Percentiles rank a stretch among this genome's conserved stretches.
Conservation (phyloP, 2,329 filamentous ascomycete species). For the Rhynchosporium agropyri region DNA sequence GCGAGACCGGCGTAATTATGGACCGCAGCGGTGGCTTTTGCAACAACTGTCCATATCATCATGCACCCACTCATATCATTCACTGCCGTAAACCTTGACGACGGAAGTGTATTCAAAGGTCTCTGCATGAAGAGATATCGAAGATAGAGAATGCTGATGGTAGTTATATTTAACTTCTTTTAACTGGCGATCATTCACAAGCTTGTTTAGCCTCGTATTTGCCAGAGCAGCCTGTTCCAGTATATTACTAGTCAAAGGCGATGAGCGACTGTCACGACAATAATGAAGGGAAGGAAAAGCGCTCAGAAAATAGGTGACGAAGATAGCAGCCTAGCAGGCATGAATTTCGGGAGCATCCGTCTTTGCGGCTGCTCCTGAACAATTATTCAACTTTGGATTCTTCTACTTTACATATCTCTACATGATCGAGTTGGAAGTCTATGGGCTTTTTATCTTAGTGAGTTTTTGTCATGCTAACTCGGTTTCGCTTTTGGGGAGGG, state of each 20-base stretch:
- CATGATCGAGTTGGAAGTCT: neutral
- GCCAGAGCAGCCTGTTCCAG: conserved; percentile 58
- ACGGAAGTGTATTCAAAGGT: conserved; percentile 51
- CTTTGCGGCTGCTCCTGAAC: conserved; percentile 41
- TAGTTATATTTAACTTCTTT: conserved; percentile 49
- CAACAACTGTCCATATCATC: conserved; percentile 47
- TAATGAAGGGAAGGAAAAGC: neutral
- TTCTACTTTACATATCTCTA: neutral
- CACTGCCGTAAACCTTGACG: conserved; percentile 43
- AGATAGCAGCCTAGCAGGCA: conserved; percentile 48
- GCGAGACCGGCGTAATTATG: conserved; percentile 45
- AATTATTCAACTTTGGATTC: conserved; percentile 12
- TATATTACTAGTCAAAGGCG: neutral
- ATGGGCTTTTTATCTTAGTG: neutral
- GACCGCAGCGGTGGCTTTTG: conserved; percentile 43
- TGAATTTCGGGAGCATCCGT: conserved; percentile 44
- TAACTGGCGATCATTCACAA: conserved; percentile 55
- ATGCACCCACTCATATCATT: conserved; percentile 42
- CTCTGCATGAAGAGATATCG: conserved; percentile 50
- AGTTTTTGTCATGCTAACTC: neutral
- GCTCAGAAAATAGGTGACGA: conserved; percentile 37
- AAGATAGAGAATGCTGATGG: conserved; percentile 54
- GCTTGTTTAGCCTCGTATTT: conserved; percentile 55
- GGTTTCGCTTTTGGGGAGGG: neutral
- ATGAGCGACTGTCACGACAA: neutral